These are phyloP conservation scores for Fusarium sulawesiense DNA, from an alignment of 2,329 filamentous ascomycete genomes.

Conservation along the genomic window DNA sequence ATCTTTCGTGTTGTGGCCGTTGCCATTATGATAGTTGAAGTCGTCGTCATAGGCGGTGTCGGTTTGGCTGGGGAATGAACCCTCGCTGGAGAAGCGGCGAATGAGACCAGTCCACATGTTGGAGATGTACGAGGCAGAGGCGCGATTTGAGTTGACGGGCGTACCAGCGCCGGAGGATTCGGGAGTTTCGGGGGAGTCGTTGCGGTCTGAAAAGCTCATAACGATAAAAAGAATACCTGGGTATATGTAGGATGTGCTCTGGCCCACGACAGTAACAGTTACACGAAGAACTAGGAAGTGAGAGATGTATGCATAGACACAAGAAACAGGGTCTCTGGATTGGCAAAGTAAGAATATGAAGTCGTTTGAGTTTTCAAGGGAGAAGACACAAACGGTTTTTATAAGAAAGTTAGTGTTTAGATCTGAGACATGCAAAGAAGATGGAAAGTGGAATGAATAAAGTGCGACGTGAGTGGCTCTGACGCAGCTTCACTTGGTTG, in stretches of 20 bases:
- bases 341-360: neutral
- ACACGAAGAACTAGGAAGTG: slow-evolving; percentile 2
- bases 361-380: neutral
- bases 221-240: neutral
- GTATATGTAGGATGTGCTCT: neutral
- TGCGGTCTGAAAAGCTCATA: slow-evolving; percentile 41
- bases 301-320: slow-evolving; percentile 2
- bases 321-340: neutral
- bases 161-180: slow-evolving; percentile 43
- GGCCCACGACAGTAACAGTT: neutral
- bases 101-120: slow-evolving; percentile 71
- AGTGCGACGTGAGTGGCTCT: slow-evolving; percentile 7
- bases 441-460: neutral
- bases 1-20: slow-evolving; percentile 63
- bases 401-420: slow-evolving; percentile 12
- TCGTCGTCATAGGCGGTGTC: slow-evolving; percentile 41
- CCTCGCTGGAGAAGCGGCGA: slow-evolving; percentile 71
- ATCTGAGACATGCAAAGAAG: slow-evolving; percentile 17
- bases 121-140: slow-evolving; percentile 45
- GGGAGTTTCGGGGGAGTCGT: slow-evolving; percentile 39
- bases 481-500: slow-evolving; percentile 3
- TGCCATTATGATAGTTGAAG: slow-evolving; percentile 25
- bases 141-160: slow-evolving; percentile 39
- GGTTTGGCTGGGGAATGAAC: slow-evolving; percentile 48
- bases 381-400: neutral